Base-by-base conservation (phyloP, 2,329 filamentous ascomycete species). In the Alternaria gaisen region DNA sequence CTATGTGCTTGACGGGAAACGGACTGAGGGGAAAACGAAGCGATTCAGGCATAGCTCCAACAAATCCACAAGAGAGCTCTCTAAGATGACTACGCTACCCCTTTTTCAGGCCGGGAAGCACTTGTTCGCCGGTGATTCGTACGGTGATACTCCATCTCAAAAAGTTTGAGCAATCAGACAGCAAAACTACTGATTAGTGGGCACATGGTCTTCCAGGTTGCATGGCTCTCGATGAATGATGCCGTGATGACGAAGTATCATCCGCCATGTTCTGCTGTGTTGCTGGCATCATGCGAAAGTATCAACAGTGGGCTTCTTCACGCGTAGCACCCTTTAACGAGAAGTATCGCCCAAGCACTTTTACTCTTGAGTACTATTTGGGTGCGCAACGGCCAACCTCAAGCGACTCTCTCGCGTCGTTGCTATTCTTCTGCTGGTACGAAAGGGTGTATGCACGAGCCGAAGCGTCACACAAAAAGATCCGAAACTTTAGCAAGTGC, bases 21-120 rank as follows among this genome's bases (percentile, higher is more conserved):
- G 63, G 57, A 62, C 26, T 58, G 61, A 61, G 61, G 65, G 65
- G 55, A 57, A 55, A 55, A 54, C 52, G 51, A 59, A 54, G 55
- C 54, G 24, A 40, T 53, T 65, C 24, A 57, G 64, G 59, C 16
- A 60, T 67, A 65, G 59, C 43, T 50, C 43, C 28, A 40, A 47
- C 28, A 42, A 53, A 34, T 38, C 56, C 50, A 57, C 53, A 43
- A 34, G 46, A 30, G 30, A 36, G 42, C 40, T 53, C 52, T 24
- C 42, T 41, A 47, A 56, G 40, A 56, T 36, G 36, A 32, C 40
- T n/a, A 42, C 38, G 26, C 24, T 40, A 43, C 30, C 32, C 16
- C 24, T 44, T n/a, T 34, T 24, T 20, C n/a, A 22, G 53, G 40
- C 24, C 43, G 47, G 58, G 26, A 14, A 34, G 28, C 26, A 20